Conservation (phyloP, 441 rosid species). For the Gossypium aridum region DNA sequence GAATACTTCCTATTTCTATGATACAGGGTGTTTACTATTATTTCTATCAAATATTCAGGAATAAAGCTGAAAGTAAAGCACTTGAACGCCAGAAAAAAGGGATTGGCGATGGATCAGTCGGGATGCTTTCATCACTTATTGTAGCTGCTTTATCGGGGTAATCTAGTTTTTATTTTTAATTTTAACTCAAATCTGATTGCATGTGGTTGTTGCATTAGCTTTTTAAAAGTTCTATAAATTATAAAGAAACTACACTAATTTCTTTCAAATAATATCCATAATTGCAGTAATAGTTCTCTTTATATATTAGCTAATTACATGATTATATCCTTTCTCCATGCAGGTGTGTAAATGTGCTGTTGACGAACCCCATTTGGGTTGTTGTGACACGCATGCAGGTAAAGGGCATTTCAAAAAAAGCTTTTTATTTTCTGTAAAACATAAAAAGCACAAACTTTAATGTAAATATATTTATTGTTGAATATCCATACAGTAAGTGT, state of each 20-base stretch:
- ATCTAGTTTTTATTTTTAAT: not conserved
- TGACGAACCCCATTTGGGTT: slow-evolving; percentile 94
- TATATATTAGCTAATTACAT: not conserved
- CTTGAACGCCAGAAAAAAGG: slow-evolving; percentile 49
- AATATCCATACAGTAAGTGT: not conserved
- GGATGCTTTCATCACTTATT: slow-evolving; percentile 80
- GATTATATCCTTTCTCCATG: slow-evolving; percentile 18
- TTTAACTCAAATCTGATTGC: not conserved
- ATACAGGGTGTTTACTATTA: slow-evolving; percentile 96
- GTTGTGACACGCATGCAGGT: slow-evolving; percentile 99
- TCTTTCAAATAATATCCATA: not conserved
- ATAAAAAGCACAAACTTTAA: not conserved
- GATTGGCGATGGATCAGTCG: slow-evolving; percentile 89
- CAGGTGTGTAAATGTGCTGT: slow-evolving; percentile 82
- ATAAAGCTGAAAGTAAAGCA: slow-evolving; percentile 68
- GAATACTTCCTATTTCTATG: slow-evolving; percentile 35
- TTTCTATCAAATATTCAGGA: slow-evolving; percentile 98
- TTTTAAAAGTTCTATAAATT: not conserved
- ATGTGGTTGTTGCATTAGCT: not conserved
- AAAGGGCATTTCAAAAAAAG: slow-evolving; percentile 12
- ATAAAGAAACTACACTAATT: not conserved
- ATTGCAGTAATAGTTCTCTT: not conserved
- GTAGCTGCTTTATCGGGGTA: slow-evolving; percentile 97
- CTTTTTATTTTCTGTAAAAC: slow-evolving; percentile 3
- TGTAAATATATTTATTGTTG: not conserved